Conservation (phyloP, 805 yeast species). For the Schwanniomyces sp. region DNA sequence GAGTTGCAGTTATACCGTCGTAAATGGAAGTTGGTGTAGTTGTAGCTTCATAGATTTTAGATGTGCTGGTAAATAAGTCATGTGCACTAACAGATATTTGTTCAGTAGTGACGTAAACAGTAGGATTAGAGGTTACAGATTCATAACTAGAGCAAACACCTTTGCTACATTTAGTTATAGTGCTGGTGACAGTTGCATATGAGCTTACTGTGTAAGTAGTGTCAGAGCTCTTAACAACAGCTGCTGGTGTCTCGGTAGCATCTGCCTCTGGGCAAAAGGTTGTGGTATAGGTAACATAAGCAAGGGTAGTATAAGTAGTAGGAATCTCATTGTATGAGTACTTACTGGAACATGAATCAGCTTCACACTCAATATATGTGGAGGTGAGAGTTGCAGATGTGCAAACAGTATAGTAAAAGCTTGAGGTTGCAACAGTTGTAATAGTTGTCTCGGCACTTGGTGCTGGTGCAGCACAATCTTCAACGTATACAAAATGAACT, state of each 20-base stretch:
- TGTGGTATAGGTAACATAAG: slow-evolving; percentile 11
- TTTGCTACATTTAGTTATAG: not conserved
- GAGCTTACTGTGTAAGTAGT: not conserved
- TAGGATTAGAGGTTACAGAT: not conserved
- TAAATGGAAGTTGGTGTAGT: slow-evolving; percentile 20
- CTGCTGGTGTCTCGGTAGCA: not conserved
- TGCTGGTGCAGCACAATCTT: not conserved
- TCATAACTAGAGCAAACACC: not conserved
- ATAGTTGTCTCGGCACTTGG: not conserved
- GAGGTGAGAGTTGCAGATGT: slow-evolving; percentile 12
- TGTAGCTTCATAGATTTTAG: slow-evolving; percentile 26
- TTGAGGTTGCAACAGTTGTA: slow-evolving; percentile 17
- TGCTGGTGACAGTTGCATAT: not conserved
- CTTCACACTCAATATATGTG: slow-evolving; percentile 15
- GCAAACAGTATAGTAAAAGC: slow-evolving; percentile 18
- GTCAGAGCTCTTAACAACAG: not conserved
- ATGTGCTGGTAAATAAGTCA: slow-evolving; percentile 28
- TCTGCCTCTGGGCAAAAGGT: not conserved
- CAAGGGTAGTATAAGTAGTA: slow-evolving; percentile 14
- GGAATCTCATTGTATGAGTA: slow-evolving; percentile 8
- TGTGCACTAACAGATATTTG: not conserved
- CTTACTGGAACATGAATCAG: slow-evolving; percentile 11
- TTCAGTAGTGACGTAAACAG: not conserved
- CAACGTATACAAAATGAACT: slow-evolving; percentile 29
- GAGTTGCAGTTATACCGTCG: slow-evolving; percentile 15